A percentile compares a stretch with the other conserved stretches of the same genome.
phyloP scores from a whole-genome alignment of 176 grass and related monocot genomes.

The Carex pumila region DNA sequence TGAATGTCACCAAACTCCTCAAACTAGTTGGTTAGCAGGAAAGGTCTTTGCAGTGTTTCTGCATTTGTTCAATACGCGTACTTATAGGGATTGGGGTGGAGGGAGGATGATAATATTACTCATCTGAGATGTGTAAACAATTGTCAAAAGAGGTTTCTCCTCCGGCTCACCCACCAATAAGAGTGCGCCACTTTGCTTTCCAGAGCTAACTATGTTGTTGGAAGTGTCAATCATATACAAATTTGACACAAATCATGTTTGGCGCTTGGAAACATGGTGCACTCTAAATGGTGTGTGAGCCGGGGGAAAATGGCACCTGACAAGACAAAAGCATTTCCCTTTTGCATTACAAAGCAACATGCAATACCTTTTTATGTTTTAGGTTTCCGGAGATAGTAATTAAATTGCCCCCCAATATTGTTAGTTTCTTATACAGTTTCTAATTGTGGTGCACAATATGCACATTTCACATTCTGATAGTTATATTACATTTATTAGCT shows the following conservation, averaged over 20 bases:
- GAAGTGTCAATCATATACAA: background rate
- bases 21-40: background rate
- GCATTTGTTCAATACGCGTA: background rate
- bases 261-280: background rate
- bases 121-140: background rate
- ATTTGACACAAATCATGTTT: background rate
- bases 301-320: background rate
- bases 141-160: background rate
- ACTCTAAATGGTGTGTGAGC: background rate
- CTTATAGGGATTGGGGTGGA: background rate
- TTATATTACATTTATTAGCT: constrained; percentile 2
- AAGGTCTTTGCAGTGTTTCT: background rate
- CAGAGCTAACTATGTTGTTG: background rate
- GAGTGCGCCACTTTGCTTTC: background rate
- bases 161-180: background rate
- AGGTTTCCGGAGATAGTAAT: background rate
- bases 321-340: background rate
- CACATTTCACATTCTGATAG: background rate
- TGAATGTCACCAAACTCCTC: background rate
- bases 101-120: background rate
- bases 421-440: background rate
- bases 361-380: background rate
- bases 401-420: background rate
- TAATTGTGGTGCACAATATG: background rate
- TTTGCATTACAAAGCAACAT: background rate